These are phyloP conservation scores for Rhizophagus clarus DNA, from an alignment of 192 early-diverging fungal species.

Conservation along the genomic window DNA sequence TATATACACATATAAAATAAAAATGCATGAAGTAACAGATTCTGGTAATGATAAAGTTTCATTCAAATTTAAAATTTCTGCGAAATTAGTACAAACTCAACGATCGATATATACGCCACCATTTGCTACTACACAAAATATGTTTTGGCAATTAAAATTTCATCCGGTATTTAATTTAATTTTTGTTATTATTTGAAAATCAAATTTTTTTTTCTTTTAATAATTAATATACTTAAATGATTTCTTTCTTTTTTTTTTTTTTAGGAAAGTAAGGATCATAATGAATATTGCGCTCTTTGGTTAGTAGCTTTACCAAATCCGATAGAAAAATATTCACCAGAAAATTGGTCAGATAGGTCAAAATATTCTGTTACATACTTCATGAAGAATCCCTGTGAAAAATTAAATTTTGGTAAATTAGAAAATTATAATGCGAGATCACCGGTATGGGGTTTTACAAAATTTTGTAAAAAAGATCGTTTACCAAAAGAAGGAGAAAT, in stretches of 20 bases:
- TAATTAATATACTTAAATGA: background rate
- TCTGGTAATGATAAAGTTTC: background rate
- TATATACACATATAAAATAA: background rate
- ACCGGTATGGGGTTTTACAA: background rate
- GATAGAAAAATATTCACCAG: slow-evolving; percentile 1
- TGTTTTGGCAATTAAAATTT: slow-evolving; percentile 29
- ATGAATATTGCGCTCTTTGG: slow-evolving; percentile 6
- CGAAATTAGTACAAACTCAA: background rate
- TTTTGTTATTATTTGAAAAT: background rate
- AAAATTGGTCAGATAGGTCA: background rate
- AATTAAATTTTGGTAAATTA: slow-evolving; percentile 18
- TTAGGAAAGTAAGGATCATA: slow-evolving; percentile 14
- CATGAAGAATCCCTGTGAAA: background rate
- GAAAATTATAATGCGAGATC: slow-evolving; percentile 3
- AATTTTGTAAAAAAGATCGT: background rate
- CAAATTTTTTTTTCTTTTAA: background rate
- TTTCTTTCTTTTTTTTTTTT: background rate
- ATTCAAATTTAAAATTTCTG: slow-evolving; percentile 10
- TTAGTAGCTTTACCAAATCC: slow-evolving; percentile 16
- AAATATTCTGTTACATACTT: slow-evolving; percentile 17
- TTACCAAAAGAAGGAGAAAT: slow-evolving; percentile 17
- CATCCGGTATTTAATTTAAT: slow-evolving; percentile 6
- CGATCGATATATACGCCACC: slow-evolving; percentile 16
- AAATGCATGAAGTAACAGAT: background rate
- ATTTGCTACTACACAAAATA: slow-evolving; percentile 17